Conservation (phyloP, 2,329 filamentous ascomycete species). For the Nannizzia gypsea region DNA sequence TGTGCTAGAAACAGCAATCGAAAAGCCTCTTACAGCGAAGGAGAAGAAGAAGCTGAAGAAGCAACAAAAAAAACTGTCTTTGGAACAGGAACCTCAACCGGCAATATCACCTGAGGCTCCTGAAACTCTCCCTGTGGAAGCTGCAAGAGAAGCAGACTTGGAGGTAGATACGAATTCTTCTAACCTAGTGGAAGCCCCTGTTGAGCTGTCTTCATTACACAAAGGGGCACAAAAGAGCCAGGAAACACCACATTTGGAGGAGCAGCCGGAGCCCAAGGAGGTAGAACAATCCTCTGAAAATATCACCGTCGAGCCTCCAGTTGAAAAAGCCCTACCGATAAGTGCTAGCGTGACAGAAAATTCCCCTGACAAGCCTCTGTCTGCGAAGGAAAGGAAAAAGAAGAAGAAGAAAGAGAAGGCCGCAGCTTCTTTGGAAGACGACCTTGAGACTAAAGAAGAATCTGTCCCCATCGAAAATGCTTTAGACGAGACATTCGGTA, state of each 20-base stretch:
- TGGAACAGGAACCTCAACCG: not conserved
- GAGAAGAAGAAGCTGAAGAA: constrained; percentile 6
- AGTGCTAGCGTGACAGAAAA: no score
- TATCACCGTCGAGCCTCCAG: not conserved
- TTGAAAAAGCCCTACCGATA: not conserved
- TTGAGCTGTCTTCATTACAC: not conserved
- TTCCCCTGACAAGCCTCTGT: no score
- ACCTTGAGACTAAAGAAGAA: no score
- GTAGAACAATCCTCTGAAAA: not conserved
- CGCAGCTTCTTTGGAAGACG: no score
- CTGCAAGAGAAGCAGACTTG: not conserved
- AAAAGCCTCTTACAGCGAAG: constrained; percentile 2
- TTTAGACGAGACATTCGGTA: no score
- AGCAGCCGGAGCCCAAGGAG: not conserved
- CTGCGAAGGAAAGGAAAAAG: no score
- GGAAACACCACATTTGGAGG: not conserved
- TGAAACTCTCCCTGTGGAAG: not conserved
- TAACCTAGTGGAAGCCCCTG: not conserved
- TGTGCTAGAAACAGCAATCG: not conserved
- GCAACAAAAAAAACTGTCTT: not conserved
- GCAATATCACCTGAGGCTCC: not conserved
- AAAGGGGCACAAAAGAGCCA: not conserved
- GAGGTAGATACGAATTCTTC: not conserved
- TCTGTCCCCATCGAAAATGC: no score
- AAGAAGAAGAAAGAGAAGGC: no score